Conservation (phyloP, 2,329 filamentous ascomycete genomes). For the Monosporascus sp. region DNA sequence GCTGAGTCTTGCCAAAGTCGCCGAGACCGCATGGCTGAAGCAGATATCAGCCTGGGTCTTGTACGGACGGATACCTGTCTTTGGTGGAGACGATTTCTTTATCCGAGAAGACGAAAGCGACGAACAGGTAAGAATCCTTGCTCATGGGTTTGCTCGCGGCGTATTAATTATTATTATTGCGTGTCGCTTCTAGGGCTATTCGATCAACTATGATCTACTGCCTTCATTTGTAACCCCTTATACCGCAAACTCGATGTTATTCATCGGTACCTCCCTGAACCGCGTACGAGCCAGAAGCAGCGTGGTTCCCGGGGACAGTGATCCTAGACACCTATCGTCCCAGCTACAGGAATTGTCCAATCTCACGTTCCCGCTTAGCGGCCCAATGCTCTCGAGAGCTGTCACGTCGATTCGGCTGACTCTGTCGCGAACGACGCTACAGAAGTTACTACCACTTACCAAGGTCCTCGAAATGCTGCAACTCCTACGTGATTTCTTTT, state of each 20-base stretch:
- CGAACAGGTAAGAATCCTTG: slow-evolving; percentile 30
- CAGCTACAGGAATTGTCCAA: slow-evolving; percentile 66
- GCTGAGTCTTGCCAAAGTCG: slow-evolving; percentile 65
- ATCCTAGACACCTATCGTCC: slow-evolving; percentile 57
- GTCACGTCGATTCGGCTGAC: slow-evolving; percentile 74
- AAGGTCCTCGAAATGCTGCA: slow-evolving; percentile 73
- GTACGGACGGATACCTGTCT: slow-evolving; percentile 75
- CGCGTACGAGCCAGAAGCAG: slow-evolving; percentile 62
- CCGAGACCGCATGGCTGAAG: slow-evolving; percentile 87
- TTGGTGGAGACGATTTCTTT: slow-evolving; percentile 83
- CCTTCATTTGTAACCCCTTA: slow-evolving; percentile 73
- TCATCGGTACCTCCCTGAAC: slow-evolving; percentile 84
- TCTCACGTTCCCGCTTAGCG: slow-evolving; percentile 68
- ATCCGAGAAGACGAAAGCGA: slow-evolving; percentile 49
- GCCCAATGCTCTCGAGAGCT: slow-evolving; percentile 62
- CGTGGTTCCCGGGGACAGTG: slow-evolving; percentile 38
- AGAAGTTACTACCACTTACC: slow-evolving; percentile 71
- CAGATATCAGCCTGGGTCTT: slow-evolving; percentile 87
- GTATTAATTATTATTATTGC: not conserved
- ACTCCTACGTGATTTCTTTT: slow-evolving; percentile 78
- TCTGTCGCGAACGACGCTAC: slow-evolving; percentile 77
- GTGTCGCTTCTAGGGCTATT: slow-evolving; percentile 45
- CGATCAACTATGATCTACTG: slow-evolving; percentile 53
- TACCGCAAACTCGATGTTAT: slow-evolving; percentile 78
- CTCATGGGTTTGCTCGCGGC: not conserved